These are phyloP conservation scores for Umbelopsis isabellina DNA, from an alignment of 192 early-diverging fungal genomes.

Conservation along the genomic window DNA sequence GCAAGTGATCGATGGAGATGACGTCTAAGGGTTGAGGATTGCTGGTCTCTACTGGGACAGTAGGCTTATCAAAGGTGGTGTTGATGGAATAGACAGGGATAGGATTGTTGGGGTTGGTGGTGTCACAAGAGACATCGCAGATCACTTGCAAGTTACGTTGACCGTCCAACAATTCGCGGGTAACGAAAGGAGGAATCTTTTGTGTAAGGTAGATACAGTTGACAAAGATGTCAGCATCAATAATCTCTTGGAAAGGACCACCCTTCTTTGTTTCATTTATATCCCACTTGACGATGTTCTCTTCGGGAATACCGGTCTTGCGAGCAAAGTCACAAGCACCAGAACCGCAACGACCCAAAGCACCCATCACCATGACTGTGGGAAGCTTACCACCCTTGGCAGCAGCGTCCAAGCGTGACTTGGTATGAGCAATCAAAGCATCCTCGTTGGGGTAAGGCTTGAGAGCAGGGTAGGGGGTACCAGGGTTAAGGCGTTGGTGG, in stretches of 20 bases:
- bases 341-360: slow-evolving; percentile 91
- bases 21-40: slow-evolving; percentile 79
- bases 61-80: slow-evolving; percentile 95
- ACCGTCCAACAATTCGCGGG: slow-evolving; percentile 73
- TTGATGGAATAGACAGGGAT: slow-evolving; percentile 91
- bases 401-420: slow-evolving; percentile 56
- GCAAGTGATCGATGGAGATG: slow-evolving; percentile 96
- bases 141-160: slow-evolving; percentile 80
- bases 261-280: slow-evolving; percentile 90
- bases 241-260: slow-evolving; percentile 92
- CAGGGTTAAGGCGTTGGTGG: slow-evolving; percentile 66
- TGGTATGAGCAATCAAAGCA: slow-evolving; percentile 73
- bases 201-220: slow-evolving; percentile 98
- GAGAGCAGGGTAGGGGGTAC: slow-evolving; percentile 70
- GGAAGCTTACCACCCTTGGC: slow-evolving; percentile 68
- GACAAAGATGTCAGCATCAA: slow-evolving; percentile 89
- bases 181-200: slow-evolving; percentile 94
- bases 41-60: slow-evolving; percentile 67
- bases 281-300: slow-evolving; percentile 94
- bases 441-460: slow-evolving; percentile 87
- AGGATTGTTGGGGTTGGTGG: slow-evolving; percentile 97
- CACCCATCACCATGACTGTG: slow-evolving; percentile 97
- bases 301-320: slow-evolving; percentile 81
- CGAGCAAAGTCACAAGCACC: slow-evolving; percentile 86
- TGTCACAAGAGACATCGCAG: slow-evolving; percentile 95